These are phyloP conservation scores for Pholiota molesta DNA, from an alignment of 768 basidiomycete species.

Conservation along the genomic window DNA sequence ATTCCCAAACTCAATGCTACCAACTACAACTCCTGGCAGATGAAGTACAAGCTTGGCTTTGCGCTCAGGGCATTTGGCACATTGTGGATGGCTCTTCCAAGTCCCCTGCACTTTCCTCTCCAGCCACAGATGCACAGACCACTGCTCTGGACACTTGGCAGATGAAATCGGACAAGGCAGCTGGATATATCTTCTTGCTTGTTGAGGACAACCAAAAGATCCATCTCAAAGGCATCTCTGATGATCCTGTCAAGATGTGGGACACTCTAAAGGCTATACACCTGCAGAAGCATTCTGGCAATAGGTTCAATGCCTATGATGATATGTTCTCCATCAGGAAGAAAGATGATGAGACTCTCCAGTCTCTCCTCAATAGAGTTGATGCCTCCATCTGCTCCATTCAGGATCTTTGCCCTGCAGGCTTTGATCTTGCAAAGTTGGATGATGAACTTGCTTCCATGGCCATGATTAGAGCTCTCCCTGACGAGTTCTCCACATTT, in stretches of 20 bases:
- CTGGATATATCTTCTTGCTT: constrained; percentile 23
- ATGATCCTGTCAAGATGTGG: constrained; percentile 27
- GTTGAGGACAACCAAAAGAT: constrained; percentile 21
- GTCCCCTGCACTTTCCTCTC: background rate
- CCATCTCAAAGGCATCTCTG: constrained; percentile 20
- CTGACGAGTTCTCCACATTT: constrained; percentile 20
- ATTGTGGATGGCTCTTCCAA: background rate
- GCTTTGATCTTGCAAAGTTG: constrained; percentile 14
- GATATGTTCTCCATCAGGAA: constrained; percentile 20
- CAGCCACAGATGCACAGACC: background rate
- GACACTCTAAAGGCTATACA: constrained; percentile 18
- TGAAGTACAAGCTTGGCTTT: background rate
- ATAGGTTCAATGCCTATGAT: constrained; percentile 23
- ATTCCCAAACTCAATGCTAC: background rate
- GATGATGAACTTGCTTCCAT: constrained; percentile 25
- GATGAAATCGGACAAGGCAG: constrained; percentile 14
- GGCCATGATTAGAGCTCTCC: constrained; percentile 24
- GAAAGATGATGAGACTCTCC: constrained; percentile 19
- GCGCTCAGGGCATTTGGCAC: background rate
- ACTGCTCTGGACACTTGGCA: background rate
- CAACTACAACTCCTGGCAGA: background rate
- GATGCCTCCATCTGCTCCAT: constrained; percentile 19
- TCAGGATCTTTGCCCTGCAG: constrained; percentile 17
- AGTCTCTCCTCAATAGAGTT: constrained; percentile 16
- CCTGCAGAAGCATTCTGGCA: constrained; percentile 25